Base-by-base conservation (phyloP, 2,329 filamentous ascomycete species). In the Didymella sp. region DNA sequence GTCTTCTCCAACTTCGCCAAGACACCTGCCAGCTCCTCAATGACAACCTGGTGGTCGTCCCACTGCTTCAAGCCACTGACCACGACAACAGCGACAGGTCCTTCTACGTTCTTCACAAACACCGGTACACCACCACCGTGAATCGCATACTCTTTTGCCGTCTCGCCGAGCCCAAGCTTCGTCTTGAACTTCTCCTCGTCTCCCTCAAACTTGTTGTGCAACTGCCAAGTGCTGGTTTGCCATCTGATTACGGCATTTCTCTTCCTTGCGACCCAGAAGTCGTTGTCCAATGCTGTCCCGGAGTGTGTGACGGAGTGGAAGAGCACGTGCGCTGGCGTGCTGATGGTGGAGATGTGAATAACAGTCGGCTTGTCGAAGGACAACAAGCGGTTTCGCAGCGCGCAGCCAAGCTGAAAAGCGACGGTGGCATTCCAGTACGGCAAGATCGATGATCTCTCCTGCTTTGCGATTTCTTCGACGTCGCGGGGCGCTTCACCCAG, bases 61-160 rank as follows among this genome's bases (percentile, higher is more conserved):
- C 89, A 82, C 78, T 92, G 89, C 81, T 87, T 89, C 74, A 94
- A 75, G 9, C 90, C 90, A 73, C 87, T 90, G 2, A 94, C 90
- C 13, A 92, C 85, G 4, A 91, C 85, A 2, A 92, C 87, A 0
- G 85, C 90, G 13, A 92, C 87, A 4, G 91, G 76, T 0, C 88
- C 89, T 76, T 92, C 89, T 1, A 92, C 88, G 0, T 87, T 87
- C 50, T 77, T 77, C 8, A 93, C 89, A 6, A 84, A 80, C 21
- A 94, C 82, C 0, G 90, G 90, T 55, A 91, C 85, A 0, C 82
- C 90, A 17, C 91, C 90, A 0, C 91, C 90, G 73, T 93, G 89
- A 62, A 93, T 91, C 2, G 90, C 90, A 79, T 89, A 94, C 37
- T 62, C 79, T 48, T 81, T 80, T 27, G 82, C 67, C 8, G 81